Evolutionary conservation across 441 rosid genomes (phyloP).

Genomic region (Syzygium syzygioides): DNA sequence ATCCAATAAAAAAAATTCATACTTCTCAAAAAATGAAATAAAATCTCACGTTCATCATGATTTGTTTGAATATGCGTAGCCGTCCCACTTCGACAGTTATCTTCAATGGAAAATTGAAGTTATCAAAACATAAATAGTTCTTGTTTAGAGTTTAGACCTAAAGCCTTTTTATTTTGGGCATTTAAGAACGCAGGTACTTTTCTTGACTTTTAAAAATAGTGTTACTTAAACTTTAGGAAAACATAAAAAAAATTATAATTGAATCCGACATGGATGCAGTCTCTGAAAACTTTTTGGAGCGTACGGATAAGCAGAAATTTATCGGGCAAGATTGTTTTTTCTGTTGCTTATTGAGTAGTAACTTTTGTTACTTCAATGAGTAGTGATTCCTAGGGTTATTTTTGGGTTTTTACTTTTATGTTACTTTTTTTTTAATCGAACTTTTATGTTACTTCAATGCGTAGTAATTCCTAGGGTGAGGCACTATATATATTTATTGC

Average conservation of each 20-base stretch:
- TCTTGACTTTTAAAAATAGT: neutral
- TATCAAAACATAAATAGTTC: neutral
- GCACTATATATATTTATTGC: neutral
- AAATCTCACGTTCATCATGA: neutral
- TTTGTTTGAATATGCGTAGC: neutral
- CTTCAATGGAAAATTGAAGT: neutral
- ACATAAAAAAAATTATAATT: neutral
- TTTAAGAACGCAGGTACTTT: neutral
- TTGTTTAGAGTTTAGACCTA: neutral
- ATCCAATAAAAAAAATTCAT: neutral
- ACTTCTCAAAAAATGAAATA: neutral
- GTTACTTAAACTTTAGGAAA: neutral
- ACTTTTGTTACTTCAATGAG: neutral
- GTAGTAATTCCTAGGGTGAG: neutral
- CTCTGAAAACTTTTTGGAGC: neutral
- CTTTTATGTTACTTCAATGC: neutral
- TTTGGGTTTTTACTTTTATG: neutral
- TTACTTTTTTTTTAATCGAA: neutral
- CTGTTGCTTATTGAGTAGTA: neutral
- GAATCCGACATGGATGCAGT: neutral
- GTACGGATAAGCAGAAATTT: neutral
- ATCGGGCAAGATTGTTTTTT: neutral
- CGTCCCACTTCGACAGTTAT: neutral
- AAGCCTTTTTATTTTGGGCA: neutral
- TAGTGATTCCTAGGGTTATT: no score